Base-by-base conservation (phyloP, 75 land plant species). In the Cunninghamia lanceolata region DNA sequence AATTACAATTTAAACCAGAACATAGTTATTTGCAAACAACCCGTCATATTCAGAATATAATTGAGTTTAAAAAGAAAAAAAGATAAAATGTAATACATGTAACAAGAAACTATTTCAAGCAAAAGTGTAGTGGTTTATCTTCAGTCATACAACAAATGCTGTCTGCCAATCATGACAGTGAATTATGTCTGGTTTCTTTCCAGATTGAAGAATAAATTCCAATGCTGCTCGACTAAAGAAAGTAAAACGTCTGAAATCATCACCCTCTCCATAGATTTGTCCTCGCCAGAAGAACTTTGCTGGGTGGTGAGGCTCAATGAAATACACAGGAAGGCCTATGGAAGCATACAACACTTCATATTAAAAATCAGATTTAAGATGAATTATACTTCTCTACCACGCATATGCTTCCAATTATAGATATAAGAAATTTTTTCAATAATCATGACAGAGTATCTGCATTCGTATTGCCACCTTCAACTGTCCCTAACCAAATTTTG, bases 81-180 rank as follows among this genome's bases (percentile, higher is more conserved):
- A 43, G 50, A 45, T 0, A 38, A 39, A 80, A 80, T 28, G 5
- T n/a, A 80, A 39, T 80, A 45, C 46, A 80, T 28, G 82, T 21
- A 28, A 28, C 30, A 28, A 45, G 5, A 45, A 80, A 45, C 10
- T 43, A 43, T 43, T 80, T 45, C 52, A 80, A 80, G 82, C 50
- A 80, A 80, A 79, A 43, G 0, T 19, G 30, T 43, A n/a, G 50
- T n/a, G 32, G 28, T n/a, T 80, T 43, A 19, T 80, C 32, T 80
- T 47, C 34, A 76, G 25, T 53, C 94, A 42, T 95, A 96, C 99
- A 86, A 97, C 93, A 87, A 91, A 98, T 84, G 99, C 96, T 83
- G 98, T 94, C 81, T 94, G 98, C 99, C 99, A 97, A 85, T 97
- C 99, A 89, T 97, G 99, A 86, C 98, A 95, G 85, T 97, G 99